phyloP scores from a whole-genome alignment of 208 protist species.

The Leishmania turanica region DNA sequence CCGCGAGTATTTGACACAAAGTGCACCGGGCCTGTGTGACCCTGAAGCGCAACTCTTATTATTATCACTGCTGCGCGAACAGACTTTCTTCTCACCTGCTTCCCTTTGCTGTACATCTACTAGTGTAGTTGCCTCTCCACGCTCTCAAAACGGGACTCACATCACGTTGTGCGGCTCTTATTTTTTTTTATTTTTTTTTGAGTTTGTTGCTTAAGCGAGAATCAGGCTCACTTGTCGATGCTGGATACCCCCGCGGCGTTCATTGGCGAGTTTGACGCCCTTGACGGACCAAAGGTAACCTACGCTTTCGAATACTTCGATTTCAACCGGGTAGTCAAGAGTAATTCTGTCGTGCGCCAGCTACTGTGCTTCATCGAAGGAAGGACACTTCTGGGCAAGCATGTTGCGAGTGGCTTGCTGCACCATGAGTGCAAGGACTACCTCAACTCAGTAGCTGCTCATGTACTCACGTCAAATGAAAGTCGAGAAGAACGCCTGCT shows the following conservation, averaged over 20 bases:
- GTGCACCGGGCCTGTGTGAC: too few relatives aligned
- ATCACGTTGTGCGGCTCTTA: background rate
- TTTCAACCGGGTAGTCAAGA: slow-evolving; percentile 25
- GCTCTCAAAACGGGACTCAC: slow-evolving; percentile 2
- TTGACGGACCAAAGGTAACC: slow-evolving; percentile 63
- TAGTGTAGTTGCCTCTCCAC: background rate
- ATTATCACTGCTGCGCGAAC: background rate
- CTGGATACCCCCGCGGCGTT: slow-evolving; percentile 51
- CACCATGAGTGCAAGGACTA: slow-evolving; percentile 44
- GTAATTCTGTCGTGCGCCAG: slow-evolving; percentile 6
- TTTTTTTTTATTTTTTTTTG: slow-evolving; percentile 1
- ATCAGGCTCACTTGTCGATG: slow-evolving; percentile 8
- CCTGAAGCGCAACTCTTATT: background rate
- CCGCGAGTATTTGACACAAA: background rate
- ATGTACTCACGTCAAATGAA: slow-evolving; percentile 71
- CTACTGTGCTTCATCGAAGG: slow-evolving; percentile 40
- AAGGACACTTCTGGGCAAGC: slow-evolving; percentile 25
- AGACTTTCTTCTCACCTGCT: background rate
- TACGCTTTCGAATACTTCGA: slow-evolving; percentile 77
- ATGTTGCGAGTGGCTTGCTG: slow-evolving; percentile 55
- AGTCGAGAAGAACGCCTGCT: slow-evolving; percentile 60
- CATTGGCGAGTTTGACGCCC: slow-evolving; percentile 83
- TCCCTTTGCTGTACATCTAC: background rate
- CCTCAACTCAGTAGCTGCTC: slow-evolving; percentile 57
- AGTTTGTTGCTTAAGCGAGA: background rate